Conservation (phyloP, 2,329 filamentous ascomycete genomes). For the Chaetomium globosum region DNA sequence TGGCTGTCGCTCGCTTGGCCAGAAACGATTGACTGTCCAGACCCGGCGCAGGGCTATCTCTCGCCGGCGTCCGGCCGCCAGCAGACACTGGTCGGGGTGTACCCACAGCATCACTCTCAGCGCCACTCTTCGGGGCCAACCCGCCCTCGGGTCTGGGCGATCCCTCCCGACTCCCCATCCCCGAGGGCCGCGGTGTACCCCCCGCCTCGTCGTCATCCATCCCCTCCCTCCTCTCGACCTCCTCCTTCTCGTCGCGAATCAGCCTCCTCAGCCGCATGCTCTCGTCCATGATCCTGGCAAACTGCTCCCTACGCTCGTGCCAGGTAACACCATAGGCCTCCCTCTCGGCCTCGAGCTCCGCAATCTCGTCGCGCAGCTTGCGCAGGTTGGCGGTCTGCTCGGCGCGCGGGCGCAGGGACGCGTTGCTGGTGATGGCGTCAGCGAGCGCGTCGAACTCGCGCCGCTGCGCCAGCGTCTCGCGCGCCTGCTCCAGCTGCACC, state of each 20-base stretch:
- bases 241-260: conserved; percentile 94
- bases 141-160: conserved; percentile 54
- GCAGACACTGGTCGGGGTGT: conserved; percentile 37
- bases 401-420: conserved; percentile 76
- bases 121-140: conserved; percentile 30
- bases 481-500: conserved; percentile 74
- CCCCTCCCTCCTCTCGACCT: conserved; percentile 83
- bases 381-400: conserved; percentile 77
- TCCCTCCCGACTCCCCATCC: conserved; percentile 54
- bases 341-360: conserved; percentile 82
- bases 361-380: conserved; percentile 86
- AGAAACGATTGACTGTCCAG: conserved; percentile 37
- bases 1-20: conserved; percentile 43
- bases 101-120: conserved; percentile 35
- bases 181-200: conserved; percentile 53
- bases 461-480: conserved; percentile 72
- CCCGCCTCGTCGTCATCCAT: conserved; percentile 64
- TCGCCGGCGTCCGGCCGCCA: conserved; percentile 39
- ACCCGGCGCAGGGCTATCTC: conserved; percentile 41
- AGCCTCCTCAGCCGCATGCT: conserved; percentile 81
- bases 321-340: conserved; percentile 79
- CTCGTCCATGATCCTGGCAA: conserved; percentile 85
- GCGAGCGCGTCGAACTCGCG: conserved; percentile 87
- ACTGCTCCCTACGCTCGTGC: conserved; percentile 82
- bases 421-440: conserved; percentile 81